These are phyloP conservation scores for Quercus tomentella DNA, from an alignment of 331 rosid genomes.

Conservation along the genomic window DNA sequence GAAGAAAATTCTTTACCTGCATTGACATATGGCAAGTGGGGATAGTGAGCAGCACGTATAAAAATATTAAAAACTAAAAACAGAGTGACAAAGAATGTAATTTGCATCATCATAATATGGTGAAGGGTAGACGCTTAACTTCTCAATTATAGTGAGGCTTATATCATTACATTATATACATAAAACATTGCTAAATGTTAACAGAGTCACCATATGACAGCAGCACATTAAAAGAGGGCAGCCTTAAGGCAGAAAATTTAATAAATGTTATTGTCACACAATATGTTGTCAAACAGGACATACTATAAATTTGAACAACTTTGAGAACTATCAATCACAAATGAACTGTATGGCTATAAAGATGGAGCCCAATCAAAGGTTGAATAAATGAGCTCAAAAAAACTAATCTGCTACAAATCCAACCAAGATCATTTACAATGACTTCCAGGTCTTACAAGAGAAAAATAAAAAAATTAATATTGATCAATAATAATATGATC, in stretches of 20 bases:
- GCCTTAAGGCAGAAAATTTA: not conserved
- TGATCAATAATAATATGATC: not conserved
- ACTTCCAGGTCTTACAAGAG: not conserved
- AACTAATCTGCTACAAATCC: not conserved
- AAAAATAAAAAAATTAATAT: not conserved
- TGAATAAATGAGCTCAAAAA: not conserved
- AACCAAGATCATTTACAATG: not conserved
- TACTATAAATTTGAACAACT: not conserved
- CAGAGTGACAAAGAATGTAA: not conserved
- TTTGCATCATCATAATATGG: not conserved
- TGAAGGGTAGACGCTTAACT: not conserved
- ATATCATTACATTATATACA: not conserved
- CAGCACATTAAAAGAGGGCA: not conserved
- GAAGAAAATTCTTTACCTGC: not conserved
- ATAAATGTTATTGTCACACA: not conserved
- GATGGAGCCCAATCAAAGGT: not conserved
- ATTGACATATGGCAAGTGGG: not conserved
- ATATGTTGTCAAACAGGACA: not conserved
- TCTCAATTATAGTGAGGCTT: not conserved
- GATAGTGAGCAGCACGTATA: not conserved
- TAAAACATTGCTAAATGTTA: not conserved
- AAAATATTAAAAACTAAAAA: too few species aligned
- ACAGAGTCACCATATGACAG: not conserved
- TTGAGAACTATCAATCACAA: not conserved
- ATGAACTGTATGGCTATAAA: not conserved